phyloP scores from a whole-genome alignment of 768 basidiomycete species.

The Termitomyces sp. region DNA sequence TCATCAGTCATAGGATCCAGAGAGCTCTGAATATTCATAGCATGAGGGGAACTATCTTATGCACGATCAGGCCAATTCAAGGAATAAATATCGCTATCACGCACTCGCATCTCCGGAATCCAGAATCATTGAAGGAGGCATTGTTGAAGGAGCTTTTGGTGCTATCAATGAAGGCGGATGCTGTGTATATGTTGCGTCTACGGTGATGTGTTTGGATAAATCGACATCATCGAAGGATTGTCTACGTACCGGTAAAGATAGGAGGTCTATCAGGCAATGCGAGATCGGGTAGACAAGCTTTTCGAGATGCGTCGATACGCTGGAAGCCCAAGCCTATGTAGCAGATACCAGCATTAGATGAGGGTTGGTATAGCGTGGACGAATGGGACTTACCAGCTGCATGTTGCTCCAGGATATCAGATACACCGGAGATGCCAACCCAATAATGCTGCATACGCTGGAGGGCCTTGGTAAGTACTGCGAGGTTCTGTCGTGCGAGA shows the following conservation, averaged over 20 bases:
- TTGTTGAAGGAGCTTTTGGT: not conserved
- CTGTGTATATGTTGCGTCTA: conserved; percentile 1
- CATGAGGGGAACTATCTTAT: conserved; percentile 4
- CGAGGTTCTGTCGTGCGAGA: conserved; percentile 12
- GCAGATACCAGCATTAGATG: not conserved
- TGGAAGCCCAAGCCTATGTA: conserved; percentile 9
- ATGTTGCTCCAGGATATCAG: conserved; percentile 9
- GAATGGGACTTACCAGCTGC: conserved; percentile 6
- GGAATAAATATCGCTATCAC: not conserved
- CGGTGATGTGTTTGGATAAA: not conserved
- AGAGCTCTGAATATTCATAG: not conserved
- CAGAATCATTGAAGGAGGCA: conserved; percentile 4
- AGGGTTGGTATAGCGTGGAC: not conserved
- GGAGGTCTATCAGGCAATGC: conserved; percentile 1
- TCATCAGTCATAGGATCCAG: not conserved
- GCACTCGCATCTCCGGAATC: conserved; percentile 7
- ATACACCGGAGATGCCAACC: conserved; percentile 11
- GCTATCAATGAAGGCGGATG: not conserved
- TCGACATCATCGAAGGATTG: not conserved
- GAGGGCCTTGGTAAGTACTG: conserved; percentile 11
- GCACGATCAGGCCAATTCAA: not conserved
- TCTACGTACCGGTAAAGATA: conserved; percentile 8
- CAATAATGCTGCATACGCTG: conserved; percentile 15
- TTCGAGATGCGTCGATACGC: conserved; percentile 5
- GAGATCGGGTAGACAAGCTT: conserved; percentile 6